Conservation (phyloP, 192 early-diverging fungal species). For the Coemansia sp. region DNA sequence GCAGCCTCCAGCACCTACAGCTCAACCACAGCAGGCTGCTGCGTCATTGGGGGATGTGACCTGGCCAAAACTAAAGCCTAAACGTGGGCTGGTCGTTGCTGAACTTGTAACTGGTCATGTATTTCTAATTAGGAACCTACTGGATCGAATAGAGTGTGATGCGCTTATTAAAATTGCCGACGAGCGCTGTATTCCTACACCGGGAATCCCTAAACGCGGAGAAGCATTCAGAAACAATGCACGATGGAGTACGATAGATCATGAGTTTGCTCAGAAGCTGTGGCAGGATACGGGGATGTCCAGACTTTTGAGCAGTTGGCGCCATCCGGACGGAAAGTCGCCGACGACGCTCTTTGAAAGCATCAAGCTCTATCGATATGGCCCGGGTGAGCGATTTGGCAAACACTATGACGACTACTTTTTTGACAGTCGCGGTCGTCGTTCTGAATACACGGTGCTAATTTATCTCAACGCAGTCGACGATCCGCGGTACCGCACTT, state of each 20-base stretch:
- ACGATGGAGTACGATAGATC: constrained; percentile 50
- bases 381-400: constrained; percentile 58
- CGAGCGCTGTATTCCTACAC: constrained; percentile 22
- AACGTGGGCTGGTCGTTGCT: constrained; percentile 20
- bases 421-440: constrained; percentile 47
- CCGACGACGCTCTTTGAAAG: constrained; percentile 55
- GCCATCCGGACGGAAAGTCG: constrained; percentile 24
- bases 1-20: not conserved
- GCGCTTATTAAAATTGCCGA: constrained; percentile 45
- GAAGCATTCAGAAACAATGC: constrained; percentile 63
- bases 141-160: constrained; percentile 38
- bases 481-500: constrained; percentile 27
- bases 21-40: not conserved
- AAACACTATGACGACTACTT: constrained; percentile 63
- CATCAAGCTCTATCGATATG: constrained; percentile 62
- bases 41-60: not conserved
- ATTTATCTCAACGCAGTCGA: constrained; percentile 56
- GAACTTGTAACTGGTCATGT: constrained; percentile 46
- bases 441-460: constrained; percentile 58
- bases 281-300: constrained; percentile 52
- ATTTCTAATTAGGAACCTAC: constrained; percentile 21
- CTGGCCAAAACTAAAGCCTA: constrained; percentile 38
- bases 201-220: constrained; percentile 51
- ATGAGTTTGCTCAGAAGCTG: constrained; percentile 47
- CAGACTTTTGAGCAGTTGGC: constrained; percentile 40